Conservation (phyloP, 495 filamentous ascomycete genomes). For the Cercophora newfieldiana region DNA sequence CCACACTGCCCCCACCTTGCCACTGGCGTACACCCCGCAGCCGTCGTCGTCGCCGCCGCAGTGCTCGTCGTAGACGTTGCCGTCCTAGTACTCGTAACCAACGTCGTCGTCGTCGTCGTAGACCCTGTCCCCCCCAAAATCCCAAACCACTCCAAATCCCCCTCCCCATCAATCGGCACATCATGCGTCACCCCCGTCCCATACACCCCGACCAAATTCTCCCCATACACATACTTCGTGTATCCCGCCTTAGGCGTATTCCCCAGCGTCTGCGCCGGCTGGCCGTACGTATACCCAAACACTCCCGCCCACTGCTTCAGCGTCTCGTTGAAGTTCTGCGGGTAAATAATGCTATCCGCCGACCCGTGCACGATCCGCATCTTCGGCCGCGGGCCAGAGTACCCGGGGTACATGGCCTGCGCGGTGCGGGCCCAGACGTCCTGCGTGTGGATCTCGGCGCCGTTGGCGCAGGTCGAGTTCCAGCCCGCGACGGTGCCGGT, state of each 20-base stretch:
- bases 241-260: constrained; percentile 35
- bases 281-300: constrained; percentile 40
- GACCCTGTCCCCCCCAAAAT: constrained; percentile 19
- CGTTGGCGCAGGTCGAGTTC: constrained; percentile 47
- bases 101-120: constrained; percentile 5
- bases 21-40: constrained; percentile 32
- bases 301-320: constrained; percentile 56
- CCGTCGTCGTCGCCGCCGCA: constrained; percentile 26
- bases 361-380: constrained; percentile 59
- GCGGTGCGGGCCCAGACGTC: constrained; percentile 48
- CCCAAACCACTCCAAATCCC: constrained; percentile 41
- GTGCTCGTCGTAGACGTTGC: constrained; percentile 27
- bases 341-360: constrained; percentile 48
- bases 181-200: constrained; percentile 36
- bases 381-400: constrained; percentile 52
- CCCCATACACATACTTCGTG: constrained; percentile 50
- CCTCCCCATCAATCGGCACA: constrained; percentile 32
- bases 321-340: constrained; percentile 51
- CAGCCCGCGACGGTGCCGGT: constrained; percentile 46
- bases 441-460: constrained; percentile 40
- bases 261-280: constrained; percentile 31
- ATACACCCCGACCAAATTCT: constrained; percentile 42
- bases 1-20: constrained; percentile 46
- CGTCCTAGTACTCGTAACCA: constrained; percentile 7
- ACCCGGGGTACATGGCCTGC: constrained; percentile 48